These are phyloP conservation scores for Apiospora hydei DNA, from an alignment of 2,329 filamentous ascomycete species.

Conservation along the genomic window DNA sequence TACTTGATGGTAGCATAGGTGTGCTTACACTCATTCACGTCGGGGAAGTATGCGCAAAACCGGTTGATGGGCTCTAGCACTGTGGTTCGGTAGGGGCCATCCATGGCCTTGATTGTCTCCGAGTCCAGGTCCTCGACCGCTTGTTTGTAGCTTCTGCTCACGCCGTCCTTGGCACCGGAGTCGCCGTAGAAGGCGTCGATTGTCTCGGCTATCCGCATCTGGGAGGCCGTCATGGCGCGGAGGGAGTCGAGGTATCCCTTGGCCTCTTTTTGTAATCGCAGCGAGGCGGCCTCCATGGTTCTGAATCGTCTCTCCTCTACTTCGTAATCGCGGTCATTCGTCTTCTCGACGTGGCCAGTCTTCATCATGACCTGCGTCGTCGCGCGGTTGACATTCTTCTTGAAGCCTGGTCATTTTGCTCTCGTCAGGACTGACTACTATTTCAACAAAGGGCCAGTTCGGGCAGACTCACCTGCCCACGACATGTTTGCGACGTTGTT, in stretches of 20 bases:
- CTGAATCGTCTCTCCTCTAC: constrained; percentile 96
- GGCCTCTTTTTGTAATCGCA: constrained; percentile 93
- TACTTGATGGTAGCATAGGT: not conserved
- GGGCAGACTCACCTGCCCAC: constrained; percentile 66
- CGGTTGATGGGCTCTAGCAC: constrained; percentile 94
- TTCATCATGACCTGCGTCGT: constrained; percentile 99
- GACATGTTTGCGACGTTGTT: constrained; percentile 61
- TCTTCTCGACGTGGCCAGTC: constrained; percentile 97
- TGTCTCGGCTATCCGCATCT: constrained; percentile 99
- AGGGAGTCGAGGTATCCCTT: constrained; percentile 97
- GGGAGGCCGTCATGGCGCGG: constrained; percentile 97
- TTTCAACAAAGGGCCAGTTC: not conserved
- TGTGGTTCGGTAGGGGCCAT: constrained; percentile 93
- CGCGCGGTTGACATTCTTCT: constrained; percentile 97
- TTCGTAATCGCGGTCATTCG: constrained; percentile 97
- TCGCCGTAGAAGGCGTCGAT: constrained; percentile 99
- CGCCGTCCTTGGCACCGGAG: constrained; percentile 90
- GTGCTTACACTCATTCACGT: constrained; percentile 90
- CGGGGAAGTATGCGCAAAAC: constrained; percentile 98
- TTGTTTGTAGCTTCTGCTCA: constrained; percentile 97
- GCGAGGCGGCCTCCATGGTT: constrained; percentile 94
- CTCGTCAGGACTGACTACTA: not conserved
- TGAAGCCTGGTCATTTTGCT: constrained; percentile 67
- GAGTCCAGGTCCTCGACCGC: constrained; percentile 97
- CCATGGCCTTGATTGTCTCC: constrained; percentile 97